Evolutionary conservation across 1,284 basidiomycete genomes (phyloP), one percentile per base, ranked within the genome.

Genomic region (Ceratobasidium theobromae): DNA sequence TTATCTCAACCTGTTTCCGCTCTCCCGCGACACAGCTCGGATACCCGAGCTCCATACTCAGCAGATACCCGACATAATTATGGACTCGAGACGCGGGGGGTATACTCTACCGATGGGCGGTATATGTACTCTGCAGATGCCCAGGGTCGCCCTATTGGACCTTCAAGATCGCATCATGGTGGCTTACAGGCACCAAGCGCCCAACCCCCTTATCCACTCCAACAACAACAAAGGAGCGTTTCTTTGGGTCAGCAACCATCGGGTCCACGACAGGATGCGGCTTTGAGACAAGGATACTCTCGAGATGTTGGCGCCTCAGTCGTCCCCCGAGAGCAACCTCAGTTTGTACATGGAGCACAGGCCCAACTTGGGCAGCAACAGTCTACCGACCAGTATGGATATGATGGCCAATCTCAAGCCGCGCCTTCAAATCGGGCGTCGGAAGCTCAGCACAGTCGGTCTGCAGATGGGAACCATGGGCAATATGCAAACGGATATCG

Each of bases 1-100:
- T 35, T 65, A 11, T 65, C 60, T 25, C 49, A 65, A 28, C 49
- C 60, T 18, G 60, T 65, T 33, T 53, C 60, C 32, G 46, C 60
- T 1, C 40, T 65, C 35, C 38, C 60, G 25, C 48, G 51, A 21
- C 60, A 65, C 25, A 53, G 40, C 25, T 65, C 60, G 6, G 60
- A 65, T 45, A 18, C 49, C 18, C 60, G 38, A n/a, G 49, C 23
- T 33, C 16, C 27, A 18, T 65, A 65, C 38, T 53, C 60, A 25
- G 38, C 38, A 0, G 38, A 35, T 21, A 27, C 16, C 8, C 38
- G 27, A 21, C 33, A 43, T 27, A 18, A 27, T 9, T 60, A 60
- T n/a, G 30, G 43, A 23, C 43, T 14, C 30, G 57, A 38, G 46
- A 18, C 16, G 14, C 16, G 27, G n/a, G 32, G 14, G n/a, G 21